Evolutionary conservation across 306 rosid species (phyloP), one percentile per base, ranked within the genome.

Genomic region (Sesbania bispinosa): DNA sequence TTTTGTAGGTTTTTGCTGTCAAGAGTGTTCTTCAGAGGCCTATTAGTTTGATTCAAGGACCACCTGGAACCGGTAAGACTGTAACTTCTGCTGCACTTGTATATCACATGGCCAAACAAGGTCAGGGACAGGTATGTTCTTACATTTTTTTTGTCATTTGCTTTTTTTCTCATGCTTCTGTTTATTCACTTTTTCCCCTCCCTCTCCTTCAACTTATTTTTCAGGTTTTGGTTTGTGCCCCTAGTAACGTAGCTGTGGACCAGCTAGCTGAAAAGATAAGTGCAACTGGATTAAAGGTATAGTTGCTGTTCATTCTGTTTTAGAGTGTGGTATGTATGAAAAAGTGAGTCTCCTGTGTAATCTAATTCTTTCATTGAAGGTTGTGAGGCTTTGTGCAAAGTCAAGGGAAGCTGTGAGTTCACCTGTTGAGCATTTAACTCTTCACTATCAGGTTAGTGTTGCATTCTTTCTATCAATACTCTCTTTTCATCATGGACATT

Each of bases 71-170:
- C 35, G 99, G 99, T 4, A 95, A 95, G 85, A 95, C 99, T 4
- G 99, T 95, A 7, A 95, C 99, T 35, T 95, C 99, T 73, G 99
- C 99, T 47, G 99, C 99, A 33, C 92, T 95, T 72, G 97, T 95
- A 59, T 95, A 95, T 85, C 99, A 95, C 88, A 95, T 95, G 99
- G 99, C 99, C 69, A 95, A 95, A 84, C 99, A 95, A 84, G 97
- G 96, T 67, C 99, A 95, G 83, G 99, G 99, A 32, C 99, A 95
- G 92, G 98, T 90, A 75, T 60, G 62, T 30, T 65, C 39, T 55
- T 10, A 30, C 32, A 10, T 13, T 26, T 19, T 10, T 14, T 38
- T 21, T 21, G n/a, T 26, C 13, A 10, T 45, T n/a, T 43, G 10
- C 39, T 1, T 9, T 62, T 64, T 59, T 13, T 30, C 7, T 52